These are phyloP conservation scores for Leccinellum albellum DNA, from an alignment of 768 basidiomycete species.

Conservation along the genomic window DNA sequence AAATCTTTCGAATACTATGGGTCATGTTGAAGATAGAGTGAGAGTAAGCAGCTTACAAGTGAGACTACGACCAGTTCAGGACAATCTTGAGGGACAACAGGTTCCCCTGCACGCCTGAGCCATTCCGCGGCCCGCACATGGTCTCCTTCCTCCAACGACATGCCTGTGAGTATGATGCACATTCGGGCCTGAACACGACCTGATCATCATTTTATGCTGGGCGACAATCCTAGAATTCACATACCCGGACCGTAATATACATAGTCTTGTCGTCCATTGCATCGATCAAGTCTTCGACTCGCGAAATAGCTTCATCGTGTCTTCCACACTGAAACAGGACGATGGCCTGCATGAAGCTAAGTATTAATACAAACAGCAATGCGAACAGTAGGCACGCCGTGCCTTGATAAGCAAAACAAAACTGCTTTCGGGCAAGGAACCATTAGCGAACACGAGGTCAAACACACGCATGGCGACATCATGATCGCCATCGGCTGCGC, in stretches of 20 bases:
- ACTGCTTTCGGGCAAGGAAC: background rate
- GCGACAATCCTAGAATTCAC: background rate
- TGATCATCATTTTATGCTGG: background rate
- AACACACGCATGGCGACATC: slow-evolving; percentile 2
- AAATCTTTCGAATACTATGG: background rate
- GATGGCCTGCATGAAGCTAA: background rate
- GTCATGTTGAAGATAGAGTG: background rate
- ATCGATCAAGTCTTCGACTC: background rate
- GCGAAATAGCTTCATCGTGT: background rate
- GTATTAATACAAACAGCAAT: background rate
- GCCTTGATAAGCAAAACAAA: slow-evolving; percentile 15
- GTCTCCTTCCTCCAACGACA: background rate
- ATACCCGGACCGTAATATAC: slow-evolving; percentile 1
- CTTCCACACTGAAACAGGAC: slow-evolving; percentile 6
- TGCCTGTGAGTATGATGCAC: background rate
- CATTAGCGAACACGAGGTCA: slow-evolving; percentile 7
- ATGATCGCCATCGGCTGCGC: background rate
- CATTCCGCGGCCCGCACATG: background rate
- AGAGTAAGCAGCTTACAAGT: background rate
- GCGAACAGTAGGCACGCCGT: accelerated
- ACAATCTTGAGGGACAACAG: background rate
- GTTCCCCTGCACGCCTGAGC: background rate
- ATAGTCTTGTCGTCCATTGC: background rate
- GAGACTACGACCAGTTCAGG: slow-evolving; percentile 2
- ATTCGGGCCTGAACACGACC: slow-evolving; percentile 1